These are phyloP conservation scores for Harrya chromipes DNA, from an alignment of 768 basidiomycete genomes.

Conservation along the genomic window DNA sequence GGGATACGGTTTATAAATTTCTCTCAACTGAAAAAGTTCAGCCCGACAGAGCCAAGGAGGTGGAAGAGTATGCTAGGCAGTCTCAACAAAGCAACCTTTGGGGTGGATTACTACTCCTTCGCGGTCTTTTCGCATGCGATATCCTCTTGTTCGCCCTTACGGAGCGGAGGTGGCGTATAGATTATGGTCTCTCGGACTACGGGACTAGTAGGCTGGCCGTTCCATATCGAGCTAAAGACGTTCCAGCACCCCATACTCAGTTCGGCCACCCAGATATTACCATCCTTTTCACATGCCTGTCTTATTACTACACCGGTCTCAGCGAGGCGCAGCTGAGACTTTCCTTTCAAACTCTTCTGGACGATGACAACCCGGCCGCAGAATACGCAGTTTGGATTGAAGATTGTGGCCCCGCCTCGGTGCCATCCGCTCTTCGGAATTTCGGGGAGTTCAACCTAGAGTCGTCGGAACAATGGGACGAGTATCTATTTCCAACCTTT, in stretches of 20 bases:
- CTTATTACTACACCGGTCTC: too few relatives aligned
- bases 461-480: slow-evolving; percentile 8
- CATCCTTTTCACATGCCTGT: slow-evolving; percentile 42
- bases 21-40: slow-evolving; percentile 9
- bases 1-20: slow-evolving; percentile 9
- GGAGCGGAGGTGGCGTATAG: slow-evolving; percentile 45
- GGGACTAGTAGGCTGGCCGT: too few relatives aligned
- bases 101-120: slow-evolving; percentile 40
- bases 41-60: background rate
- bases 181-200: too few relatives aligned
- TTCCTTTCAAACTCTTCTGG: too few relatives aligned
- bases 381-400: too few relatives aligned
- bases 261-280: slow-evolving; percentile 51
- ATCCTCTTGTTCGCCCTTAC: slow-evolving; percentile 37
- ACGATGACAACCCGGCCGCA: too few relatives aligned
- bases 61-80: slow-evolving; percentile 3
- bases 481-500: background rate
- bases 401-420: too few relatives aligned
- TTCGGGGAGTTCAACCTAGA: slow-evolving; percentile 4
- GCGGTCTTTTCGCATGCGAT: slow-evolving; percentile 42
- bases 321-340: too few relatives aligned
- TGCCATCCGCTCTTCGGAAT: too few relatives aligned
- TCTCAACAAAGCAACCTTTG: slow-evolving; percentile 23
- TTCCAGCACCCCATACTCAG: slow-evolving; percentile 42
- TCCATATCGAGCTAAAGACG: slow-evolving; percentile 50